These are phyloP conservation scores for Myriangium duriaei DNA, from an alignment of 2,329 filamentous ascomycete species.

Conservation along the genomic window DNA sequence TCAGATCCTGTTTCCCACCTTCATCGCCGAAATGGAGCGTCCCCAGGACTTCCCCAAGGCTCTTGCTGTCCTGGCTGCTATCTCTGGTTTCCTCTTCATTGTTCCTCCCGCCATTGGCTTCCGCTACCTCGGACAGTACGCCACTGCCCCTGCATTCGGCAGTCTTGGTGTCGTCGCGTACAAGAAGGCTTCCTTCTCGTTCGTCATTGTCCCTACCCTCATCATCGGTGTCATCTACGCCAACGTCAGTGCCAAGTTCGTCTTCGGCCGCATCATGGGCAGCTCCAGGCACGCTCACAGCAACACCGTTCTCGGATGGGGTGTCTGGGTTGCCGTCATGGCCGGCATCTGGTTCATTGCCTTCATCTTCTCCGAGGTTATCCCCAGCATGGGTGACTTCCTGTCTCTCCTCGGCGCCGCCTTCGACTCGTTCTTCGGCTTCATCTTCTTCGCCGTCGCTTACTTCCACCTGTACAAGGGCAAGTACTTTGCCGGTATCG, in stretches of 20 bases:
- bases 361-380: constrained; percentile 37
- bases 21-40: constrained; percentile 39
- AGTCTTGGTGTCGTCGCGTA: constrained; percentile 31
- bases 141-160: constrained; percentile 39
- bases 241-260: constrained; percentile 37
- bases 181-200: constrained; percentile 39
- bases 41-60: constrained; percentile 41
- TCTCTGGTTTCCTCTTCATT: constrained; percentile 38
- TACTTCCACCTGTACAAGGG: constrained; percentile 35
- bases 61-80: constrained; percentile 32
- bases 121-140: constrained; percentile 37
- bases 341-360: constrained; percentile 31
- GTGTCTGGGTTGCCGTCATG: constrained; percentile 32
- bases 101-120: constrained; percentile 38
- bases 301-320: constrained; percentile 37
- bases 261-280: constrained; percentile 34
- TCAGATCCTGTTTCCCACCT: constrained; percentile 40
- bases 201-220: constrained; percentile 39
- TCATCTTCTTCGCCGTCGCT: constrained; percentile 39
- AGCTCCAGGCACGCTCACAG: constrained; percentile 33
- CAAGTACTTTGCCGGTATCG: constrained; percentile 25
- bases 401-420: constrained; percentile 36
- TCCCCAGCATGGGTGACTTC: constrained; percentile 40
- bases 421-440: constrained; percentile 39
- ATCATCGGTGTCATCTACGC: constrained; percentile 40